Conservation (phyloP, 176 grass and related monocot genomes). For the Eragrostis nindensis region DNA sequence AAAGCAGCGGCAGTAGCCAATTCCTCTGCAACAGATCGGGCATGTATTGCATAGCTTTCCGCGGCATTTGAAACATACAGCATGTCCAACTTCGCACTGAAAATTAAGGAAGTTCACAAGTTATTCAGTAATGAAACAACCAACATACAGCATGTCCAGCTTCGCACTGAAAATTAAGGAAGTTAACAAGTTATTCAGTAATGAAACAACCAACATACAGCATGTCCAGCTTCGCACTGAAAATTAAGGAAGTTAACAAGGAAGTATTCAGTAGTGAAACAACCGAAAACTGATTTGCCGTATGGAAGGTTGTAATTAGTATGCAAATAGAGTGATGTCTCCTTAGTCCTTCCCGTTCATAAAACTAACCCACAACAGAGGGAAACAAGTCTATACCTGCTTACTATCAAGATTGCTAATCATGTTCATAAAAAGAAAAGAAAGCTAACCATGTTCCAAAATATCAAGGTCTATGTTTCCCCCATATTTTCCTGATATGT, state of each 20-base stretch:
- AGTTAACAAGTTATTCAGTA: background rate
- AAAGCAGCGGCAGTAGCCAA: background rate
- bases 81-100: constrained; percentile 19
- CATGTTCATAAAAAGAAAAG: background rate
- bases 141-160: constrained; percentile 23
- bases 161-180: background rate
- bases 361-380: no score
- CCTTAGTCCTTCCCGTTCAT: background rate
- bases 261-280: background rate
- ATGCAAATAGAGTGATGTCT: background rate
- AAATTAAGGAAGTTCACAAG: background rate
- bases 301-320: background rate
- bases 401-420: background rate
- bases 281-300: background rate
- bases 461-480: background rate
- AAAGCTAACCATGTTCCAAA: background rate
- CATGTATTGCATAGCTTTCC: background rate
- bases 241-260: background rate
- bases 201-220: background rate
- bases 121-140: background rate
- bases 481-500: no score
- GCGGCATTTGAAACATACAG: background rate
- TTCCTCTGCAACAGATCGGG: background rate
- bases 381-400: background rate
- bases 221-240: constrained; percentile 17